A percentile compares a stretch with the other conserved stretches of the same genome.
Evolutionary conservation across 2,329 filamentous ascomycete species (phyloP).

Genomic region (Daldinia sp.): DNA sequence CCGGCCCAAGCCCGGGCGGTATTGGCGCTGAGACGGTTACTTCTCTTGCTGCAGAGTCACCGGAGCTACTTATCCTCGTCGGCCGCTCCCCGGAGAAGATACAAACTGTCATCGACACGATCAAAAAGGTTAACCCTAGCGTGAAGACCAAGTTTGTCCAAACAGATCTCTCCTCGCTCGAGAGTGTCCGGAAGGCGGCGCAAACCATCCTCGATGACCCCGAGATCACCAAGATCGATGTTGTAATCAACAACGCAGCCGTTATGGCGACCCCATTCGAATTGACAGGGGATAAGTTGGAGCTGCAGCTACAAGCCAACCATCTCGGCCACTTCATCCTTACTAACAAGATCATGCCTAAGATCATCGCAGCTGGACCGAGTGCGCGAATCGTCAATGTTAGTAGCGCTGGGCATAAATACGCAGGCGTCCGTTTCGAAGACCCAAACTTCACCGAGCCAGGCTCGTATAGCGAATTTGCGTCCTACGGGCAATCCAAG

Average conservation of each 20-base stretch:
- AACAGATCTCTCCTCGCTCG: conserved; percentile 43
- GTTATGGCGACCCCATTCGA: conserved; percentile 52
- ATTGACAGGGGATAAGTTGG: conserved; percentile 46
- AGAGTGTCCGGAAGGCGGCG: conserved; percentile 47
- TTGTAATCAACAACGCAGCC: conserved; percentile 49
- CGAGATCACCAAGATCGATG: conserved; percentile 43
- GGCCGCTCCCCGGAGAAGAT: conserved; percentile 42
- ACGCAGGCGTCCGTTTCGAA: conserved; percentile 39
- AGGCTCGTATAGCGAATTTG: conserved; percentile 48
- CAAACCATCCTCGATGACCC: conserved; percentile 42
- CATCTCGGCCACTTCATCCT: conserved; percentile 49
- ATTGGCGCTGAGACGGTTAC: conserved; percentile 46
- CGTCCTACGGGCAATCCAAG: conserved; percentile 55
- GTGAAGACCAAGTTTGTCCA: conserved; percentile 42
- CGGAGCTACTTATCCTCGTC: conserved; percentile 44
- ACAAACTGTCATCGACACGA: conserved; percentile 43
- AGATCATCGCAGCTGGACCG: conserved; percentile 36
- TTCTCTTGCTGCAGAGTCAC: conserved; percentile 43
- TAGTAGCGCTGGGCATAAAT: conserved; percentile 39
- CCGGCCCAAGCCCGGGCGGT: conserved; percentile 46
- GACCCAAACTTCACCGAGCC: conserved; percentile 44
- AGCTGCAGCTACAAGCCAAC: conserved; percentile 48
- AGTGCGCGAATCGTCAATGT: conserved; percentile 37
- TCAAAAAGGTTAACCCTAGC: conserved; percentile 36
- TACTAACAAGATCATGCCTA: conserved; percentile 42